Base-by-base conservation (phyloP, 2,329 filamentous ascomycete species). In the Phyllosticta ampelicida region DNA sequence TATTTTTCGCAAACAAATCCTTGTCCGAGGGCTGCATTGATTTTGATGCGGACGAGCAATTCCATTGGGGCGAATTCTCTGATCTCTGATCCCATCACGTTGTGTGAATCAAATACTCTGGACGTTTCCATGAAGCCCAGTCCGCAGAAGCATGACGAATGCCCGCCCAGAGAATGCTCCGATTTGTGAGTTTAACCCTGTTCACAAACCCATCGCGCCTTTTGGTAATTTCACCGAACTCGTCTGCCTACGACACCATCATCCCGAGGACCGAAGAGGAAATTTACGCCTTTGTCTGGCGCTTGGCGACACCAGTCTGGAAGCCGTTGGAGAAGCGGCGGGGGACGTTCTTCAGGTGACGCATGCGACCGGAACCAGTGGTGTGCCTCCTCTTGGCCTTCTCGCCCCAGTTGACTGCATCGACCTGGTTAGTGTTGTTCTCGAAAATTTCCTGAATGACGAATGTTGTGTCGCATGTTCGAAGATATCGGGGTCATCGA, bases 351-450 rank as follows among this genome's bases (percentile, higher is more conserved):
- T 95, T 95, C 76, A 99, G 84, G 81, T 91, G 89, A 75, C 90
- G 86, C 86, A 91, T 94, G 78, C 94, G 89, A 78, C 94, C 94
- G 74, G 90, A 92, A 73, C 94, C 94, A 76, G 89, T 92, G 74
- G 92, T 96, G 91, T 96, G 97, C 87, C 94, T 95, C 79, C 94
- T 85, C 90, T 97, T 97, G 72, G 91, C 92, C 89, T 99, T 99
- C 86, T 97, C 92, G 78, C 89, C 85, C 94, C 94, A 99, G 89
- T 99, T 96, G 87, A 86, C 92, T 97, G 75, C 75, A 65, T 64
- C 71, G 20, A 55, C 53, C 51, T 56, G 55, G 66, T 71, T 63
- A 71, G 66, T 53, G 29, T 56, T 58, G 49, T 23, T 60, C 23
- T 58, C 36, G 20, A 21, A 20, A 53, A 13, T 18, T 19, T 16